Conservation (phyloP, 2,329 filamentous ascomycete species). For the Cytospora chrysosperma region DNA sequence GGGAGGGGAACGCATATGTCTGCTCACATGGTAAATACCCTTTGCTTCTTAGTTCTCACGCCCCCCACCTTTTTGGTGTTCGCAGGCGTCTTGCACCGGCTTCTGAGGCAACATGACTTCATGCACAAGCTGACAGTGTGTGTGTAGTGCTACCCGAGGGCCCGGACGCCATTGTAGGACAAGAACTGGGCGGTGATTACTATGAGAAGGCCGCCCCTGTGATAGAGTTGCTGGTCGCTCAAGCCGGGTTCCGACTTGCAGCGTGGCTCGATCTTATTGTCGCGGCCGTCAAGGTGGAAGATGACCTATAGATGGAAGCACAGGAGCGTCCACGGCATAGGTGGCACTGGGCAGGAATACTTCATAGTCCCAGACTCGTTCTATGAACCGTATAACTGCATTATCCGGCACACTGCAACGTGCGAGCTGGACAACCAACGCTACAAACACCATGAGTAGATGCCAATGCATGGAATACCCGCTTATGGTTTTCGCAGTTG, state of each 20-base stretch:
- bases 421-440: too few relatives aligned
- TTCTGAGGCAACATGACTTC: not conserved
- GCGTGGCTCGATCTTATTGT: constrained; percentile 65
- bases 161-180: constrained; percentile 52
- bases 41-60: not conserved
- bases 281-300: constrained; percentile 32
- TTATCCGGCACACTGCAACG: too few relatives aligned
- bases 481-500: too few relatives aligned
- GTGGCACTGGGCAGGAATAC: not conserved
- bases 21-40: constrained; percentile 55
- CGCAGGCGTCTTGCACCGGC: not conserved
- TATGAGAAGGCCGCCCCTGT: constrained; percentile 62
- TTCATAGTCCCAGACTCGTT: not conserved
- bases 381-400: not conserved
- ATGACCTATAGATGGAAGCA: constrained; percentile 33
- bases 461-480: too few relatives aligned
- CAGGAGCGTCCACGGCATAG: not conserved
- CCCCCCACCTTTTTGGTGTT: not conserved
- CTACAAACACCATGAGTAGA: too few relatives aligned
- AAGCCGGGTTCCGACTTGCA: constrained; percentile 67
- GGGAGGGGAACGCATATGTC: constrained; percentile 61
- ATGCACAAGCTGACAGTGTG: constrained; percentile 25
- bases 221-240: constrained; percentile 65
- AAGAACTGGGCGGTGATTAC: constrained; percentile 63
- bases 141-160: constrained; percentile 60